Base-by-base conservation (phyloP, 1,139 yeast genomes). In the Lodderomyces metapsilosis region DNA sequence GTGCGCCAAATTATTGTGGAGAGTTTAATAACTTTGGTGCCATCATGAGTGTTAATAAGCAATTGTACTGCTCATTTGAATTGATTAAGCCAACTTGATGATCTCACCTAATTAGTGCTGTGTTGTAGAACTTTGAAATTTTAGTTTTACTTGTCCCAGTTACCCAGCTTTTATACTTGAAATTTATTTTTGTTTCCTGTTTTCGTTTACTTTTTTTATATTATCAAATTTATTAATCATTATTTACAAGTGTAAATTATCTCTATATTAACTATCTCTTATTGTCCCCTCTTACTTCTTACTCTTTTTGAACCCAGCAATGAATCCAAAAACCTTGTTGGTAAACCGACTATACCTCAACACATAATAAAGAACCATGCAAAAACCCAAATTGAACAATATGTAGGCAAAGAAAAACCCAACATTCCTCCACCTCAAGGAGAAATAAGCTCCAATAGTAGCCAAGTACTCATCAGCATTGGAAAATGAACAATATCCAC, bases 1-100 rank as follows among this genome's bases (percentile, higher is more conserved):
- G 86, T 51, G 96, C 96, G 2, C 96, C 96, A 4, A 88, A 88
- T 58, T 88, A 88, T 58, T 88, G 96, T 67, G 95, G 96, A 10
- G 95, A 88, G 59, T 88, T 88, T 57, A 84, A 86, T 54, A 88
- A 88, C 59, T 86, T 88, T 82, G 96, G 95, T 31, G 95, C 96
- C 1, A 88, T 88, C 23, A 84, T 88, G 91, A 80, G 85, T 56
- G 95, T 88, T 25, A 86, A 85, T 52, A 79, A 80, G 49, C 78
- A 79, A 41, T 68, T 88, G 53, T 77, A 85, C 61, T 88, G 96
- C 57, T 84, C 92, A 31, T 88, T 88, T 66, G 96, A 88, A 57
- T 69, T 88, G 51, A 68, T 88, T 48, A 86, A 87, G 59, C 95
- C 96, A n/a, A 37, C 30, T 34, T 43, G 33, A 20, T 8, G n/a